Percentiles rank a stretch among this genome's conserved stretches.
Conservation (phyloP, 2,329 filamentous ascomycete species). For the Fusarium nisikadoi region DNA sequence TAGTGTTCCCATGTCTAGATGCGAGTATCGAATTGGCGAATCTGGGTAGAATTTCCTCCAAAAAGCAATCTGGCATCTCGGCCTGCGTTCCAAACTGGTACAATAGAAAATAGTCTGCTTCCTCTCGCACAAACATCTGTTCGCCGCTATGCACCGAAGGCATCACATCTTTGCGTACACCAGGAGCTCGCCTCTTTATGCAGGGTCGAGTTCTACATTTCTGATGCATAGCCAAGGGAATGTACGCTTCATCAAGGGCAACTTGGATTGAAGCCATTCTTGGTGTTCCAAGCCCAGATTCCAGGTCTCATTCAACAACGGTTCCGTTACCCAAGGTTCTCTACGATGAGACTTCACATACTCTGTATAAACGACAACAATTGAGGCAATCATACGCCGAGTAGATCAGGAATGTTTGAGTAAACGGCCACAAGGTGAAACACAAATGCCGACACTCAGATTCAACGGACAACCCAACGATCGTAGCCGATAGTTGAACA, state of each 20-base stretch:
- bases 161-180: neutral
- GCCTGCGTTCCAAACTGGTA: neutral
- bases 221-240: neutral
- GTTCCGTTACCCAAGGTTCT: neutral
- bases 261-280: neutral
- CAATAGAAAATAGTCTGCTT: neutral
- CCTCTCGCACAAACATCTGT: constrained; percentile 5
- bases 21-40: neutral
- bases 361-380: neutral
- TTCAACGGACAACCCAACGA: neutral
- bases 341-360: neutral
- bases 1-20: neutral
- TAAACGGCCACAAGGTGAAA: constrained; percentile 5
- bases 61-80: neutral
- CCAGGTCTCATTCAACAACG: neutral
- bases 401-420: constrained; percentile 13
- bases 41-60: neutral
- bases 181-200: constrained; percentile 13
- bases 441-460: neutral
- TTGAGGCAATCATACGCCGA: neutral
- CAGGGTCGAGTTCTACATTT: neutral
- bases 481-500: neutral
- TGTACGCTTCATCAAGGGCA: neutral
- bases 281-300: neutral
- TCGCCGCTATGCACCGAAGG: neutral